Evolutionary conservation across 192 early-diverging fungal species (phyloP).

Genomic region (Coemansia sp.): DNA sequence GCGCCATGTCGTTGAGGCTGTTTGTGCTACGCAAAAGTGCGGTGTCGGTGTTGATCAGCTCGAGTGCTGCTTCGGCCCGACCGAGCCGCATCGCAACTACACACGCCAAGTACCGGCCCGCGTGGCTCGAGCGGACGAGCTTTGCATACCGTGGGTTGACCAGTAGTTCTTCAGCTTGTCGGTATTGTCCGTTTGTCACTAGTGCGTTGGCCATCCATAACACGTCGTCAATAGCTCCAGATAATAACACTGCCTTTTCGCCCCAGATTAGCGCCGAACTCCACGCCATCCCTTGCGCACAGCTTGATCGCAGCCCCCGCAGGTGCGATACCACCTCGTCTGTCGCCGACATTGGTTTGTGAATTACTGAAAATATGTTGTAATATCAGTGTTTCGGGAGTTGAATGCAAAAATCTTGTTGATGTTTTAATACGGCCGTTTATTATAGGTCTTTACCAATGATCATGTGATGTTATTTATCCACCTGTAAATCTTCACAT

Average conservation of each 20-base stretch:
- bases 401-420: too few relatives aligned
- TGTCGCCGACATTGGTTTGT: background rate
- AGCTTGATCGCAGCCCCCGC: conserved; percentile 37
- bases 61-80: conserved; percentile 49
- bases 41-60: conserved; percentile 23
- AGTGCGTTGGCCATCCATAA: conserved; percentile 51
- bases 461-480: too few relatives aligned
- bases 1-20: background rate
- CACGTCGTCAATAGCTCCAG: conserved; percentile 33
- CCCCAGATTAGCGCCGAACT: conserved; percentile 51
- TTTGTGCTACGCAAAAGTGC: too few relatives aligned
- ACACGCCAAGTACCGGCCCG: conserved; percentile 43
- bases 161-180: conserved; percentile 51
- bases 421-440: too few relatives aligned
- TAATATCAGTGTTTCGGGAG: too few relatives aligned
- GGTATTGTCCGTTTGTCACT: conserved; percentile 52
- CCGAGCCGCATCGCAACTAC: conserved; percentile 52
- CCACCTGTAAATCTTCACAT: too few relatives aligned
- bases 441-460: too few relatives aligned
- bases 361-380: too few relatives aligned
- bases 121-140: conserved; percentile 17
- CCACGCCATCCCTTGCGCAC: conserved; percentile 46
- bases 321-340: conserved; percentile 34
- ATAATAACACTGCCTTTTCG: conserved; percentile 42
- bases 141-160: conserved; percentile 20